Evolutionary conservation across 1,284 basidiomycete species (phyloP).

Genomic region (Lentinula novae-zelandiae): DNA sequence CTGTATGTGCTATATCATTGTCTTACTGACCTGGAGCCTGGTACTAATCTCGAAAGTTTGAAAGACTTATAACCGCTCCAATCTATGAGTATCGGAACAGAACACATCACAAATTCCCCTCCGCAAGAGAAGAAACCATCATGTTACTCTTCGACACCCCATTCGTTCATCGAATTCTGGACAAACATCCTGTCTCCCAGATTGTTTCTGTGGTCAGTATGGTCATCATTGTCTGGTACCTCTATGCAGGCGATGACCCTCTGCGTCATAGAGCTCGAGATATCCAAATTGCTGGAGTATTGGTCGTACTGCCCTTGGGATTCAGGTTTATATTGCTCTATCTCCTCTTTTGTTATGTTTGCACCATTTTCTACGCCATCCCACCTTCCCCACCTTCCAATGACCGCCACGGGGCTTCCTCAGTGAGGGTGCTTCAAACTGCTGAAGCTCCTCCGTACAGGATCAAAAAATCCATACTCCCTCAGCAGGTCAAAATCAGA

Average conservation of each 20-base stretch:
- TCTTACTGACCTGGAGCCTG: too few species aligned
- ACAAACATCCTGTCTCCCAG: not conserved
- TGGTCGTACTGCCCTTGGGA: not conserved
- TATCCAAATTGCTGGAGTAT: not conserved
- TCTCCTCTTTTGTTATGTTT: not conserved
- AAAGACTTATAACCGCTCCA: too few species aligned
- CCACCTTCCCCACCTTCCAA: not conserved
- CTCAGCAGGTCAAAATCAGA: not conserved
- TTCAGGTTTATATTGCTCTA: not conserved
- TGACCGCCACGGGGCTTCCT: too few species aligned
- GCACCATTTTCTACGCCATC: not conserved
- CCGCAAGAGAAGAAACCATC: not conserved
- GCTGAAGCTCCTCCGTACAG: too few species aligned
- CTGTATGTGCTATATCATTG: too few species aligned
- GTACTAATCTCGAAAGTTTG: too few species aligned
- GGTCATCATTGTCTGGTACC: not conserved
- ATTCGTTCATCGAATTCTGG: not conserved
- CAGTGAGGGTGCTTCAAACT: too few species aligned
- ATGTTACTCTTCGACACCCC: not conserved
- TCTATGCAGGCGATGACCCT: not conserved
- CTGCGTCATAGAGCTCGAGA: not conserved
- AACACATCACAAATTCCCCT: too few species aligned
- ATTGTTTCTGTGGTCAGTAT: not conserved
- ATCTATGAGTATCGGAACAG: too few species aligned
- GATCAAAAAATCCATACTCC: not conserved